Evolutionary conservation across 1,284 basidiomycete species (phyloP).

Genomic region (Gomphus bonarii): DNA sequence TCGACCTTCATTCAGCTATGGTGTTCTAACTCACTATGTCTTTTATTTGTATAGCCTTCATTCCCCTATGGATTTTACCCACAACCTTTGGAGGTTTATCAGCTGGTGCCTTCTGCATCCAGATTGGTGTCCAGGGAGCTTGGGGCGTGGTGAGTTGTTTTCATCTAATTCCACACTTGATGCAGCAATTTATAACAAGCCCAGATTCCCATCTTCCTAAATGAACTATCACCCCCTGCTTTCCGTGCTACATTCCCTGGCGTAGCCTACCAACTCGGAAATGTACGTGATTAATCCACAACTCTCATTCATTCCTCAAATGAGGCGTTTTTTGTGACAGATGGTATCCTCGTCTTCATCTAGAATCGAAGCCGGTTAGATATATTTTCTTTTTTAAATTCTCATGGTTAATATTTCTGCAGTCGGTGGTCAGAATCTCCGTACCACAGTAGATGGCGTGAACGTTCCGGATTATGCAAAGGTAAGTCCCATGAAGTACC

Average conservation of each 20-base stretch:
- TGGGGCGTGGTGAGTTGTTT: slow-evolving; percentile 67
- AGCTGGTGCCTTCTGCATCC: slow-evolving; percentile 78
- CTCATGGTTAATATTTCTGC: background rate
- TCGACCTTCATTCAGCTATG: background rate
- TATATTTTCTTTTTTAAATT: background rate
- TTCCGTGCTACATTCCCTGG: slow-evolving; percentile 93
- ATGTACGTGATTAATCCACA: slow-evolving; percentile 27
- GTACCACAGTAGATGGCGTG: slow-evolving; percentile 41
- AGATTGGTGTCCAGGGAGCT: slow-evolving; percentile 78
- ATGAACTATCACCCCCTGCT: slow-evolving; percentile 55
- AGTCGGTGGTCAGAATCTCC: slow-evolving; percentile 32
- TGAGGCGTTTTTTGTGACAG: slow-evolving; percentile 24
- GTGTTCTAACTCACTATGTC: background rate
- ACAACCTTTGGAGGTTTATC: slow-evolving; percentile 50
- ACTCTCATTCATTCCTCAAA: background rate
- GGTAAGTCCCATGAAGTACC: slow-evolving; percentile 20
- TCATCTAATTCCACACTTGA: slow-evolving; percentile 41
- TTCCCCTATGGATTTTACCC: slow-evolving; percentile 83
- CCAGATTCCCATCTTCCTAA: slow-evolving; percentile 62
- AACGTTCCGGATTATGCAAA: slow-evolving; percentile 74
- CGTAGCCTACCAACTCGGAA: slow-evolving; percentile 82
- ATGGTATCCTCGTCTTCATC: slow-evolving; percentile 85
- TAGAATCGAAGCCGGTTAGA: slow-evolving; percentile 82
- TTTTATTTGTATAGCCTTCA: slow-evolving; percentile 35
- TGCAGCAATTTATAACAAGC: slow-evolving; percentile 43